Evolutionary conservation across 371 early-diverging fungal genomes (phyloP).

Genomic region (Mortierella sp.): DNA sequence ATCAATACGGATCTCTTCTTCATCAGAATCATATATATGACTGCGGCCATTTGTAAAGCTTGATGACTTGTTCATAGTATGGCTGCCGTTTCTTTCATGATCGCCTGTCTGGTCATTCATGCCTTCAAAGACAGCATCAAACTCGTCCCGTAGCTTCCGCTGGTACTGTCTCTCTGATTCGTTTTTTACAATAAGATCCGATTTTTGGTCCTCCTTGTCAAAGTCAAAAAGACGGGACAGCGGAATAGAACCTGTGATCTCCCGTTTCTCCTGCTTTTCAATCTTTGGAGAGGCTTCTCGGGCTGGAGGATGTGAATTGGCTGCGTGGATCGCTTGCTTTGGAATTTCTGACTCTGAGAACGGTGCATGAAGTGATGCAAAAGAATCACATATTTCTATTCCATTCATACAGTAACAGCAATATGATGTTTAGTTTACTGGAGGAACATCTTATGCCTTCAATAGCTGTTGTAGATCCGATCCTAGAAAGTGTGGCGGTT

Average conservation of each 20-base stretch:
- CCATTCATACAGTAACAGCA: background rate
- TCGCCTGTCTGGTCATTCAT: constrained; percentile 10
- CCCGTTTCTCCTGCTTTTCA: constrained; percentile 36
- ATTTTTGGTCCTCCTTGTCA: constrained; percentile 46
- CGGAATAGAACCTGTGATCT: constrained; percentile 45
- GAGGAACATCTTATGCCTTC: background rate
- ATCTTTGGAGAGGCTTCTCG: constrained; percentile 23
- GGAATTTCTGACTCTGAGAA: constrained; percentile 20
- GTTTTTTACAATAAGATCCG: constrained; percentile 41
- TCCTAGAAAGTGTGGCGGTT: background rate
- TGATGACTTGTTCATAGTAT: background rate
- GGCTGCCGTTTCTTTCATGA: constrained; percentile 7
- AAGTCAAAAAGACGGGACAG: constrained; percentile 54
- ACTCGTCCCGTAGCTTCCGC: constrained; percentile 38
- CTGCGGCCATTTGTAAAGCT: constrained; percentile 16
- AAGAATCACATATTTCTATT: constrained; percentile 49
- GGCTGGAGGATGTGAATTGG: constrained; percentile 11
- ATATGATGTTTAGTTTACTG: background rate
- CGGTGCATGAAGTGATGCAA: constrained; percentile 36
- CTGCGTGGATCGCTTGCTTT: background rate
- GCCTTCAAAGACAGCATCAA: constrained; percentile 44
- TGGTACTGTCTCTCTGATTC: constrained; percentile 44
- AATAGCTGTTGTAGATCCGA: background rate
- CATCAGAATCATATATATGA: constrained; percentile 30
- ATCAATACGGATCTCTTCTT: constrained; percentile 46